phyloP scores from a whole-genome alignment of 305 asterid genomes.

The Vinca major region DNA sequence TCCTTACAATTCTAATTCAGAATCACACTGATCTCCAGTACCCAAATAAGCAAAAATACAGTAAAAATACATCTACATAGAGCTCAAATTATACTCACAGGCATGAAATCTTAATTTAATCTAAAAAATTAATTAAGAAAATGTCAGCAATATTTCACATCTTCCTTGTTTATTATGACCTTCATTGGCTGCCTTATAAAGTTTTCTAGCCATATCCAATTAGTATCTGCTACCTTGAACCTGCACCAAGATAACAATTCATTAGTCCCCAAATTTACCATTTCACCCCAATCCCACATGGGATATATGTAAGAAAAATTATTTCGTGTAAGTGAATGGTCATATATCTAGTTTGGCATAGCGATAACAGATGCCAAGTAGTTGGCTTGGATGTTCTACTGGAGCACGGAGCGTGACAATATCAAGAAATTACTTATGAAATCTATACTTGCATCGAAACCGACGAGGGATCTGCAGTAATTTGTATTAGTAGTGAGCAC shows the following conservation, averaged over 20 bases:
- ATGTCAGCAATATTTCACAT: constrained; percentile 4
- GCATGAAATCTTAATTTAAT: constrained; percentile 1
- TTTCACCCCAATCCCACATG: too few species aligned
- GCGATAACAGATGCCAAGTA: too few species aligned
- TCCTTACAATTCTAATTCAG: constrained; percentile 7
- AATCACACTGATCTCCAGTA: background rate
- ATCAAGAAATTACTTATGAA: too few species aligned
- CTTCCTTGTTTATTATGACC: background rate
- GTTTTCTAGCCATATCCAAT: constrained; percentile 7
- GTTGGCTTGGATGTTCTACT: too few species aligned
- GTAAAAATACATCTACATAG: constrained; percentile 4
- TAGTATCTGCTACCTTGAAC: constrained; percentile 53
- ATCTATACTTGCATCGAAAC: constrained; percentile 40
- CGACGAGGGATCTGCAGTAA: constrained; percentile 69
- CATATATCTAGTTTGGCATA: too few species aligned
- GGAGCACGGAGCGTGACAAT: too few species aligned
- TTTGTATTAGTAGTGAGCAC: constrained; percentile 46
- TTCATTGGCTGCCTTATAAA: constrained; percentile 7
- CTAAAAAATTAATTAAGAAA: background rate
- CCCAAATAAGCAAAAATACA: background rate
- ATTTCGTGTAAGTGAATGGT: too few species aligned
- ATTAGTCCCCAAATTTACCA: background rate
- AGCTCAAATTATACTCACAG: constrained; percentile 14
- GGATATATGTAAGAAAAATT: too few species aligned
- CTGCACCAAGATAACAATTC: constrained; percentile 26